Evolutionary conservation across 768 basidiomycete genomes (phyloP).

Genomic region (Suillus sp.): DNA sequence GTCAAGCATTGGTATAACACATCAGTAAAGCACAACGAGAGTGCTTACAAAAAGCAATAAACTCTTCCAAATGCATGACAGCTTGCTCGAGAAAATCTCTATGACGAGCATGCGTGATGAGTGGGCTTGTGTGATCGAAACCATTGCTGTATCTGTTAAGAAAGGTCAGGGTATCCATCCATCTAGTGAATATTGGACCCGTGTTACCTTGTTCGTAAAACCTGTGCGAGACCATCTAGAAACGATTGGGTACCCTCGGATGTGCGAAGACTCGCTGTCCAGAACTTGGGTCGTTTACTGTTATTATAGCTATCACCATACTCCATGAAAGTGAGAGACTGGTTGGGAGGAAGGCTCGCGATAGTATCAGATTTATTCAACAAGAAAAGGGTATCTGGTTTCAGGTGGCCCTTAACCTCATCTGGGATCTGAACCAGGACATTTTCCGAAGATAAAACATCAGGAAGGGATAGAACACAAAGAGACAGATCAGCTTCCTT

Average conservation of each 20-base stretch:
- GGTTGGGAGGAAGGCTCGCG: slow-evolving; percentile 5
- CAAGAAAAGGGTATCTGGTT: slow-evolving; percentile 62
- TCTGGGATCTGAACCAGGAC: slow-evolving; percentile 41
- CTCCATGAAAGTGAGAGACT: slow-evolving; percentile 4
- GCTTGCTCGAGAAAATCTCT: slow-evolving; percentile 74
- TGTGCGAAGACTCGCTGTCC: slow-evolving; percentile 65
- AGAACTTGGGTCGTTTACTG: slow-evolving; percentile 29
- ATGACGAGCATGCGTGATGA: slow-evolving; percentile 82
- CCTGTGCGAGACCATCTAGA: slow-evolving; percentile 54
- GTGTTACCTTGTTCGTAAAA: slow-evolving; percentile 51
- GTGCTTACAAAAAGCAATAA: slow-evolving; percentile 31
- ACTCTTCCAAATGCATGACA: slow-evolving; percentile 38
- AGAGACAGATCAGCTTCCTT: slow-evolving; percentile 67
- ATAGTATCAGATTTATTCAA: slow-evolving; percentile 79
- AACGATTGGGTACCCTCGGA: slow-evolving; percentile 61
- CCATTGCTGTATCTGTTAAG: not conserved
- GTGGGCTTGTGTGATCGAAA: slow-evolving; percentile 37
- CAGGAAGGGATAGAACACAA: slow-evolving; percentile 79
- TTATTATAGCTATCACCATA: no score
- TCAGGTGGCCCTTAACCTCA: slow-evolving; percentile 52
- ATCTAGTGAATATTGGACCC: not conserved
- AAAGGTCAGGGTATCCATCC: not conserved
- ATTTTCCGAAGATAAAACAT: slow-evolving; percentile 26
- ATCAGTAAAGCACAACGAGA: slow-evolving; percentile 4
- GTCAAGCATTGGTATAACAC: slow-evolving; percentile 11